phyloP scores from a whole-genome alignment of 495 filamentous ascomycete species.

The Friedmanniomyces simplex region DNA sequence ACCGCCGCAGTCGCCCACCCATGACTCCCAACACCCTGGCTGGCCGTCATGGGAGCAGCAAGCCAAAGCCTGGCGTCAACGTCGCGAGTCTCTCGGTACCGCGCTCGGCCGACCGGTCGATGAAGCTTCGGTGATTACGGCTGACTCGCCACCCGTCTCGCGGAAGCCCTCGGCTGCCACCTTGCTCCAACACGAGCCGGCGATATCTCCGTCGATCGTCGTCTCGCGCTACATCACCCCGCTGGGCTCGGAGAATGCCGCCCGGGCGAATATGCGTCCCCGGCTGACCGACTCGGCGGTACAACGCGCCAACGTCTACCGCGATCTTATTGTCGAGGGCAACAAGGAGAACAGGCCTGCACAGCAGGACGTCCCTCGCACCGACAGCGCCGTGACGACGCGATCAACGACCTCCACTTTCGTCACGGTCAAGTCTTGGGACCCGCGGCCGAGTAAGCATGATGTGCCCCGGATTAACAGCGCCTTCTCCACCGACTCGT shows the following conservation, averaged over 20 bases:
- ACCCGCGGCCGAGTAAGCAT: not conserved
- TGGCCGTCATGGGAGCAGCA: constrained; percentile 14
- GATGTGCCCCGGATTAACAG: constrained; percentile 1
- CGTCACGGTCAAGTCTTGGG: constrained; percentile 9
- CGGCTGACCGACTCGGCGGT: constrained; percentile 4
- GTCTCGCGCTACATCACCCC: constrained; percentile 21
- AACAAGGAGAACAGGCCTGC: constrained; percentile 13
- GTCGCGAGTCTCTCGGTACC: constrained; percentile 10
- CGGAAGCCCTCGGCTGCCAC: not conserved
- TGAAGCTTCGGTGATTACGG: not conserved
- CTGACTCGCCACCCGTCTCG: constrained; percentile 5
- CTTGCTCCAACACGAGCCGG: not conserved
- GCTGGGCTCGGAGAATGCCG: not conserved
- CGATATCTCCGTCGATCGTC: constrained; percentile 11
- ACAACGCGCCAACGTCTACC: constrained; percentile 11
- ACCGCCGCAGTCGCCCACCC: not conserved
- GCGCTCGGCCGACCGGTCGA: constrained; percentile 3
- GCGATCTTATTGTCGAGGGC: constrained; percentile 5
- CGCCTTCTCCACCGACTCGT: not conserved
- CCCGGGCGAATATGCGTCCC: constrained; percentile 2
- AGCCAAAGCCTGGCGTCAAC: constrained; percentile 17
- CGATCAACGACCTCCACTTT: constrained; percentile 5
- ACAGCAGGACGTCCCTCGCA: constrained; percentile 3
- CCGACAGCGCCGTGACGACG: constrained; percentile 5
- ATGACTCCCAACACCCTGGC: constrained; percentile 2